Evolutionary conservation across 331 rosid genomes (phyloP).

Genomic region (Malus hybrid): DNA sequence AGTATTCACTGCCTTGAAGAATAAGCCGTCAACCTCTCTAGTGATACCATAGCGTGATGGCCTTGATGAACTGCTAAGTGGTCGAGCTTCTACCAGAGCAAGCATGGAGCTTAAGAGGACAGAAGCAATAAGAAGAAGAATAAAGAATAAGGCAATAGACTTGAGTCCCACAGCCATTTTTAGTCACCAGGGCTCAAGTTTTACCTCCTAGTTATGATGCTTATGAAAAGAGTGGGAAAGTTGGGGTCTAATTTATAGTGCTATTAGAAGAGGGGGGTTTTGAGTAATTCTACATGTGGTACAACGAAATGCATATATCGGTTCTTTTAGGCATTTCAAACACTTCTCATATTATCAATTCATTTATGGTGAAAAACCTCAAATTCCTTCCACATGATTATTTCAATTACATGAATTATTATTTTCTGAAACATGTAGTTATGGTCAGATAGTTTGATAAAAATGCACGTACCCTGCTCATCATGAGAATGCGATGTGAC

Average conservation of each 20-base stretch:
- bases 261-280: background rate
- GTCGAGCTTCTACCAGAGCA: background rate
- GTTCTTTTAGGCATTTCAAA: no score
- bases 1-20: background rate
- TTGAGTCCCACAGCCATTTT: conserved; percentile 10
- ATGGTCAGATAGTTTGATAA: background rate
- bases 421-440: no score
- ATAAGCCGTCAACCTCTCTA: background rate
- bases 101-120: background rate
- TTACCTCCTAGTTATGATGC: background rate
- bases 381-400: no score
- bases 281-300: background rate
- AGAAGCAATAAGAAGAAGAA: conserved; percentile 1
- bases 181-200: background rate
- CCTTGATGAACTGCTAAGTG: background rate
- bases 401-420: no score
- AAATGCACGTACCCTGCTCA: background rate
- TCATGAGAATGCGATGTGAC: background rate
- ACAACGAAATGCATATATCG: no score
- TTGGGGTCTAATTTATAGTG: conserved; percentile 3
- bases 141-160: background rate
- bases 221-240: background rate
- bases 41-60: background rate
- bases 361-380: no score
- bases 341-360: no score